Conservation (phyloP, 108 stramenopile genomes). For the Cyclotella kingstonii region DNA sequence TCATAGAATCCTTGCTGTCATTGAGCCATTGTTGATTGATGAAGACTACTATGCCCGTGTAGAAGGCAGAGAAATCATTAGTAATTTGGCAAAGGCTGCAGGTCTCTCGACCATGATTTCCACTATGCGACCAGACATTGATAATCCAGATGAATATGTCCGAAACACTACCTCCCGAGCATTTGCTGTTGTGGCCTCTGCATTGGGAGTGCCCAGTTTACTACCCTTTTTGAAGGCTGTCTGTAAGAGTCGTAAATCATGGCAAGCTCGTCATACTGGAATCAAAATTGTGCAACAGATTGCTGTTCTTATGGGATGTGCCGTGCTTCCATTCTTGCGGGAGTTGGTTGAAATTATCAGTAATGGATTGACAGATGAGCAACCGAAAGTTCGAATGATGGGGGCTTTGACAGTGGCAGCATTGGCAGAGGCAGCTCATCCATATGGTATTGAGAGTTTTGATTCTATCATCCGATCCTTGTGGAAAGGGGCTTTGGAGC, state of each 20-base stretch:
- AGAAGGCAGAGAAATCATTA: conserved; percentile 98
- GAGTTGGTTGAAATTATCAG: conserved; percentile 96
- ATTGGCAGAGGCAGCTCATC: conserved; percentile 96
- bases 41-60: conserved; percentile 99
- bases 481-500: conserved; percentile 98
- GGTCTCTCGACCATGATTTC: conserved; percentile 99
- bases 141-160: conserved; percentile 97
- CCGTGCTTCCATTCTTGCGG: conserved; percentile 94
- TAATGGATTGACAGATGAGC: conserved; percentile 94
- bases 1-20: conserved; percentile 96
- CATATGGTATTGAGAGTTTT: conserved; percentile 99
- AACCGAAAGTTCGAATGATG: conserved; percentile 96
- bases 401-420: conserved; percentile 96
- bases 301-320: conserved; percentile 97
- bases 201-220: conserved; percentile 93
- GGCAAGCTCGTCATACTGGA: conserved; percentile 99
- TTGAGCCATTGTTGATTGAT: conserved; percentile 98
- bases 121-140: conserved; percentile 99
- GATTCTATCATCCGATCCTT: conserved; percentile 96
- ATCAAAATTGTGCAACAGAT: conserved; percentile 99
- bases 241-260: conserved; percentile 93
- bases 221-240: conserved; percentile 99
- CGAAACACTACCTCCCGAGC: conserved; percentile 97
- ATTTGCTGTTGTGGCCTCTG: conserved; percentile 98
- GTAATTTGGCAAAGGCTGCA: conserved; percentile 98